A percentile compares a stretch with the other conserved stretches of the same genome.
Evolutionary conservation across 768 basidiomycete species (phyloP).

Genomic region (Agrocybe pediades): DNA sequence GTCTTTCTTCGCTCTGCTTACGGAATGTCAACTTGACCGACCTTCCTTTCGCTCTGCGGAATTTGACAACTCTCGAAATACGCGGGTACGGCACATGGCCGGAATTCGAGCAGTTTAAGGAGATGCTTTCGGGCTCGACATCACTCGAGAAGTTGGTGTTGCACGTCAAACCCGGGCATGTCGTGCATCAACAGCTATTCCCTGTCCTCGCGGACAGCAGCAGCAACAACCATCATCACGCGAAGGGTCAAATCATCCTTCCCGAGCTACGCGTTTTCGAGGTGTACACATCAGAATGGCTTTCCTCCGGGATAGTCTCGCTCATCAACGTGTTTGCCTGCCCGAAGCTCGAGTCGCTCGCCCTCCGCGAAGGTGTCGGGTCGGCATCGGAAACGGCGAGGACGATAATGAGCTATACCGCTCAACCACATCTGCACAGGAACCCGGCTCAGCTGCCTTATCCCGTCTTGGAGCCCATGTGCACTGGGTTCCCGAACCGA

Average conservation of each 20-base stretch:
- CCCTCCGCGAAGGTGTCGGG: slow-evolving; percentile 21
- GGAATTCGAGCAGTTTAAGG: slow-evolving; percentile 17
- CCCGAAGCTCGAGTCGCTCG: slow-evolving; percentile 26
- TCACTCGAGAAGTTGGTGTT: slow-evolving; percentile 23
- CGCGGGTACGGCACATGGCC: slow-evolving; percentile 34
- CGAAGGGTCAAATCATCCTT: slow-evolving; percentile 16
- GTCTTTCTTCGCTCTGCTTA: slow-evolving; percentile 24
- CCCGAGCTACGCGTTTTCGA: slow-evolving; percentile 25
- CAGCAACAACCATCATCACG: too few relatives aligned
- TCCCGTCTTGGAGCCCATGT: slow-evolving; percentile 6
- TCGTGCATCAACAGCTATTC: slow-evolving; percentile 20
- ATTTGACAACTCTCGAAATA: slow-evolving; percentile 28
- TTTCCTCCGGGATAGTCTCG: slow-evolving; percentile 22
- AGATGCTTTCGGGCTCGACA: slow-evolving; percentile 24
- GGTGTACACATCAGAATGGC: slow-evolving; percentile 33
- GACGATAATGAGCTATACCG: slow-evolving; percentile 25
- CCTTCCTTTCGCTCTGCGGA: slow-evolving; percentile 19
- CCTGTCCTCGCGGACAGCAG: background rate
- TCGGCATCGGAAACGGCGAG: slow-evolving; percentile 7
- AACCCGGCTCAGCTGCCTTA: slow-evolving; percentile 1
- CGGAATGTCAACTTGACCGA: slow-evolving; percentile 29
- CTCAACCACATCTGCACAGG: slow-evolving; percentile 1
- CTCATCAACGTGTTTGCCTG: slow-evolving; percentile 26
- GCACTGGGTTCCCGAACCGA: slow-evolving; percentile 4
- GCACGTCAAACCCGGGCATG: slow-evolving; percentile 28